Percentiles rank a stretch among this genome's conserved stretches.
These are phyloP conservation scores for Daldinia eschscholtzii DNA, from an alignment of 2,329 filamentous ascomycete genomes.

Conservation along the genomic window DNA sequence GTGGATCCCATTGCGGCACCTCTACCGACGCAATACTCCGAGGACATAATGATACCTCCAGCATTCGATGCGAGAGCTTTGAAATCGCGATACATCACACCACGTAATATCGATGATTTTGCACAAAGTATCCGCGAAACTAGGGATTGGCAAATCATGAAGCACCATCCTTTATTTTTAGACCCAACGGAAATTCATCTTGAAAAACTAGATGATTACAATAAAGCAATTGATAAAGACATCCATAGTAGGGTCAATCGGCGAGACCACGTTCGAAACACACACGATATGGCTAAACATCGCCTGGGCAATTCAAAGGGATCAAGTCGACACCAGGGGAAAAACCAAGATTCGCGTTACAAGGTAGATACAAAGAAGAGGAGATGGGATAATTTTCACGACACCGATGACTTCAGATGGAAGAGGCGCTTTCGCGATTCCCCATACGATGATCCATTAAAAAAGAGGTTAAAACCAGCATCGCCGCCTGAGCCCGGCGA, in stretches of 20 bases:
- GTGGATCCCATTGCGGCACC: slow-evolving; percentile 51
- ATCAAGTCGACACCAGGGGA: slow-evolving; percentile 33
- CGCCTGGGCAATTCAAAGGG: slow-evolving; percentile 30
- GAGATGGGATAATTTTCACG: slow-evolving; percentile 41
- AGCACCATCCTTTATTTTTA: slow-evolving; percentile 49
- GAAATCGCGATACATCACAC: slow-evolving; percentile 51
- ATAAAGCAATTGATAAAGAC: slow-evolving; percentile 35
- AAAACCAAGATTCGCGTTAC: slow-evolving; percentile 33
- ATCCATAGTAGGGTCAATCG: slow-evolving; percentile 29
- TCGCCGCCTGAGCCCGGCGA: slow-evolving; percentile 51
- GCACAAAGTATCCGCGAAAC: slow-evolving; percentile 51
- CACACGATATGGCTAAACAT: slow-evolving; percentile 32
- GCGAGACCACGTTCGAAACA: slow-evolving; percentile 36
- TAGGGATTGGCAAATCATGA: slow-evolving; percentile 50
- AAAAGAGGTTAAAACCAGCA: slow-evolving; percentile 41
- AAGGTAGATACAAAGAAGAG: slow-evolving; percentile 40
- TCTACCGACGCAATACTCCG: slow-evolving; percentile 50
- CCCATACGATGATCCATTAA: slow-evolving; percentile 27
- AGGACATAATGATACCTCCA: slow-evolving; percentile 51
- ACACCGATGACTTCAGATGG: slow-evolving; percentile 17
- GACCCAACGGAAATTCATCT: slow-evolving; percentile 42
- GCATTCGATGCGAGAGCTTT: slow-evolving; percentile 50
- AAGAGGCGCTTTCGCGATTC: slow-evolving; percentile 28
- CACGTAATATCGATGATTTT: slow-evolving; percentile 52
- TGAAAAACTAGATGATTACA: slow-evolving; percentile 44